Evolutionary conservation across 2,329 filamentous ascomycete species (phyloP).

Genomic region (Colletotrichum cereale): DNA sequence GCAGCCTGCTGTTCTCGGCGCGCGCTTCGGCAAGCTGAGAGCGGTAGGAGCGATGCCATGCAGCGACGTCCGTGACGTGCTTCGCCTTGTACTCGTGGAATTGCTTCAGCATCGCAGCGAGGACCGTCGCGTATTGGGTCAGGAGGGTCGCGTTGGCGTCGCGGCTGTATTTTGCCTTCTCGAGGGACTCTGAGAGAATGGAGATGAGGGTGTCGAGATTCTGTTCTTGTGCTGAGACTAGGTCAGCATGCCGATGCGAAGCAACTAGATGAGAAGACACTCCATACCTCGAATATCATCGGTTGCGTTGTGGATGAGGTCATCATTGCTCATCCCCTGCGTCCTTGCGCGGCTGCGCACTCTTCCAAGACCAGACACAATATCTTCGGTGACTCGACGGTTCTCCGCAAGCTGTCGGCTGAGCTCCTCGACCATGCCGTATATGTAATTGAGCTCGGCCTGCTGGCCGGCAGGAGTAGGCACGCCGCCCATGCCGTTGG

Average conservation of each 20-base stretch:
- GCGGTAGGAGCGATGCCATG: conserved; percentile 77
- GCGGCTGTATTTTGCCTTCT: conserved; percentile 70
- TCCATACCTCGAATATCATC: conserved; percentile 68
- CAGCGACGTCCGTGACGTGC: conserved; percentile 70
- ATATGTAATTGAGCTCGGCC: conserved; percentile 76
- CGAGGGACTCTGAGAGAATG: conserved; percentile 71
- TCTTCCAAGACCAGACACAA: conserved; percentile 72
- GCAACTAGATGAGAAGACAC: neutral
- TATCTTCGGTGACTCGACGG: conserved; percentile 71
- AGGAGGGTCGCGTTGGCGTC: conserved; percentile 72
- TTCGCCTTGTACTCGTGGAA: conserved; percentile 76
- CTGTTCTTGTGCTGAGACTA: conserved; percentile 63
- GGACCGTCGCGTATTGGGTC: conserved; percentile 68
- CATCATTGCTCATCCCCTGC: conserved; percentile 67
- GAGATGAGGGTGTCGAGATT: conserved; percentile 74
- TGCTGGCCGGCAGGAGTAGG: conserved; percentile 77
- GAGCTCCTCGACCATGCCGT: conserved; percentile 75
- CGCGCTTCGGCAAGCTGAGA: conserved; percentile 74
- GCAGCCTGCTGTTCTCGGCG: conserved; percentile 71
- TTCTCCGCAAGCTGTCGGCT: conserved; percentile 74
- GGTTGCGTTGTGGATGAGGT: conserved; percentile 67
- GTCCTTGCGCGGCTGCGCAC: conserved; percentile 69
- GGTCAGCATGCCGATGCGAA: neutral
- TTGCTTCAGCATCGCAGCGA: conserved; percentile 71
- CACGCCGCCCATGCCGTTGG: conserved; percentile 59